Evolutionary conservation across 345 rosid genomes (phyloP), one percentile per base, ranked within the genome.

Genomic region (Turnera subulata): DNA sequence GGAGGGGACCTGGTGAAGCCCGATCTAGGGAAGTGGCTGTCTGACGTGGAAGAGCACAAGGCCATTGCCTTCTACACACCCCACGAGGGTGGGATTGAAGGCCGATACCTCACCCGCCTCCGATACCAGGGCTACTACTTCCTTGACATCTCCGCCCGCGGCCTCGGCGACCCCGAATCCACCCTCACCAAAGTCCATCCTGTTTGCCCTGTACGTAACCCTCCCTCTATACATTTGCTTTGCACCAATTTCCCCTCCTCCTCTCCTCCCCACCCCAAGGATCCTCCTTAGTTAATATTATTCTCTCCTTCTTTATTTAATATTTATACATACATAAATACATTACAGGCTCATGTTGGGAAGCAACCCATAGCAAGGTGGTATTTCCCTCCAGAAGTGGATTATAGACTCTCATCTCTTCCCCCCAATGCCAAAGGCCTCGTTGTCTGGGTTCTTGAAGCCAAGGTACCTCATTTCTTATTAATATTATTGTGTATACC

Each of bases 341-440:
- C 18, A 25, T 37, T 45, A 1, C 52, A 89, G 98, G 78, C 98
- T 11, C 93, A 89, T 63, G 70, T 92, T 8, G 96, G 98, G 64
- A 92, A 92, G 78, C 93, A 92, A 60, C 98, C 95, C 2, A 86
- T 92, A 65, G 95, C 93, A 50, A 83, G 98, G 57, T 92, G 98
- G 98, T 92, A 86, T 65, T 89, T 72, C 59, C 97, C 98, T 2
- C 98, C 95, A 2, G 96, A 86, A 69, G 91, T 92, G 5, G 98
- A 92, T 61, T 89, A 76, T 46, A 80, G 95, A 62, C 91, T 92
- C 35, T 72, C 75, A 0, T 86, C 87, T 23, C 68, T 86, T 54
- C 96, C 96, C 4, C 78, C 89, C 1, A 40, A 63, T 62, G 98
- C 95, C 19, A 89, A 84, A 73, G 95, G 98, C 55, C 95, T 92